Evolutionary conservation across 1,139 yeast genomes (phyloP).

Genomic region (Magnusiomyces tetraspermus): DNA sequence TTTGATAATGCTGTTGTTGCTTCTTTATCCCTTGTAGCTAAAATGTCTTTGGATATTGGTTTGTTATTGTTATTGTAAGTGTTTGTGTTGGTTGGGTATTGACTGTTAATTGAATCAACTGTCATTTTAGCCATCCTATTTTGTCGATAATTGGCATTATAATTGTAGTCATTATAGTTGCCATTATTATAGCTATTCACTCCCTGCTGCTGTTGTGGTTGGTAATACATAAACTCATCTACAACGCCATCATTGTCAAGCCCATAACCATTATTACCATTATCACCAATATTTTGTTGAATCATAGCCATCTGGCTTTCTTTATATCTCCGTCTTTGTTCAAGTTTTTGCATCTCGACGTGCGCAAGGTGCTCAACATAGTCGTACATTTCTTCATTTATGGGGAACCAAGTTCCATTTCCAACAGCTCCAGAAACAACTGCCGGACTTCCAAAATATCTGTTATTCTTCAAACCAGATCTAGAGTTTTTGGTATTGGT

Average conservation of each 20-base stretch:
- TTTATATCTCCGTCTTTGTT: constrained; percentile 6
- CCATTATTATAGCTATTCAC: background rate
- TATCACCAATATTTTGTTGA: background rate
- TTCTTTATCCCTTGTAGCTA: background rate
- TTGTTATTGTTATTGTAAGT: background rate
- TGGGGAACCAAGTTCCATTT: constrained; percentile 12
- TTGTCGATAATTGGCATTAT: background rate
- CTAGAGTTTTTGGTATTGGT: too few relatives aligned
- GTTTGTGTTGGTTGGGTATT: background rate
- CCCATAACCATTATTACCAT: too few relatives aligned
- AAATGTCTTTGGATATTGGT: background rate
- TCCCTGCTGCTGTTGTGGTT: background rate
- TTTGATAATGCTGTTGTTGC: too few relatives aligned
- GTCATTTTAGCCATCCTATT: background rate
- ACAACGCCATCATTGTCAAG: too few relatives aligned
- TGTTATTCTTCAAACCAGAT: background rate
- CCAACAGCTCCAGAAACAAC: constrained; percentile 3
- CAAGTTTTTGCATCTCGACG: constrained; percentile 6
- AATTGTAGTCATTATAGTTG: background rate
- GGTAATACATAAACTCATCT: background rate
- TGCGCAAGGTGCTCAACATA: constrained; percentile 3
- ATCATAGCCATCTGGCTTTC: constrained; percentile 1
- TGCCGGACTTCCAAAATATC: background rate
- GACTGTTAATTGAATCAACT: background rate
- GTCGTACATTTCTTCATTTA: constrained; percentile 7